Percentiles rank a stretch among this genome's conserved stretches.
phyloP scores from a whole-genome alignment of 179 eudicot species.

The Beta lomatogona region DNA sequence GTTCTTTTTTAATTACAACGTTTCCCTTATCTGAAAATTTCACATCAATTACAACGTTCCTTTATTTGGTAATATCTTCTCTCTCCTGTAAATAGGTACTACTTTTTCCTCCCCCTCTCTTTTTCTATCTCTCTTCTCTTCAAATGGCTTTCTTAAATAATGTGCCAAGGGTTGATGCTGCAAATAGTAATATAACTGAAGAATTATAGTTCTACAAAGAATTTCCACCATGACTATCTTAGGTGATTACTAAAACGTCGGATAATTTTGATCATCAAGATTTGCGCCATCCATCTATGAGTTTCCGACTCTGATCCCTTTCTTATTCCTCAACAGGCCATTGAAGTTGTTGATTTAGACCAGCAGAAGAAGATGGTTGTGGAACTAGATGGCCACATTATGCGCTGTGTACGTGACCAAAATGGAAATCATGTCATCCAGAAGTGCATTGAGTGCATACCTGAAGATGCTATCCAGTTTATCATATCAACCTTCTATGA shows the following conservation, averaged over 20 bases:
- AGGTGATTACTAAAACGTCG: too few species aligned
- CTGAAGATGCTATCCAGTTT: conserved; percentile 89
- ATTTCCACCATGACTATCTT: background rate
- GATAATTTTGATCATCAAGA: background rate
- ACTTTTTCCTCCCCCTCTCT: too few species aligned
- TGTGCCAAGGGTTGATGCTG: too few species aligned
- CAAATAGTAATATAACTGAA: too few species aligned
- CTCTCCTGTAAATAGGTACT: too few species aligned
- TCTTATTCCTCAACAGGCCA: conserved; percentile 55
- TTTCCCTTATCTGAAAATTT: too few species aligned
- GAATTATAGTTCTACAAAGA: background rate
- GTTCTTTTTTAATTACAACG: too few species aligned
- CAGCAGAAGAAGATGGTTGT: conserved; percentile 95
- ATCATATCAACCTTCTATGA: conserved; percentile 83
- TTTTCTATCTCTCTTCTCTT: too few species aligned
- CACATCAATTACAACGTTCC: too few species aligned
- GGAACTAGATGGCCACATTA: conserved; percentile 92
- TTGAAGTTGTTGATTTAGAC: conserved; percentile 95
- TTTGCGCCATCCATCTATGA: background rate
- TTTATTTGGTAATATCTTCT: too few species aligned
- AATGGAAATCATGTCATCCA: conserved; percentile 98
- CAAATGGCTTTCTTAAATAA: too few species aligned
- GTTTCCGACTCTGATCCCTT: conserved; percentile 1
- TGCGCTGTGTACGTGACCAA: conserved; percentile 99
- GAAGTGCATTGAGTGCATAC: conserved; percentile 98